Base-by-base conservation (phyloP, 1,284 basidiomycete genomes). In the Cryptococcus jaspeensis region DNA sequence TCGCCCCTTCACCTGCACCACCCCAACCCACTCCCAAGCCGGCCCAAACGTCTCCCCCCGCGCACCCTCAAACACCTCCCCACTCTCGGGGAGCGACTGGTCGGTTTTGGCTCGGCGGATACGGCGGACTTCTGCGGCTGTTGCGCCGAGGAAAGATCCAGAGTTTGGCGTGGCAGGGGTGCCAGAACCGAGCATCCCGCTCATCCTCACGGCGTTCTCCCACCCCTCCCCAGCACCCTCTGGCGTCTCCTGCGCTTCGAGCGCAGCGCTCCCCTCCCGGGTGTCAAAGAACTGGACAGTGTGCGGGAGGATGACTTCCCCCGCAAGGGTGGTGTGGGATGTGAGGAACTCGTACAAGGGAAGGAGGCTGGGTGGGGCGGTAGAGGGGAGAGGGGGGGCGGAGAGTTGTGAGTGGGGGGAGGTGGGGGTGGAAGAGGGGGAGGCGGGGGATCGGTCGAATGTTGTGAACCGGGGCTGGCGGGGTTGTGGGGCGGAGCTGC, bases 11-110 rank as follows among this genome's bases (percentile, higher is more conserved):
- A 69, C 69, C 36, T 63, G 56, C 39, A 47, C 59, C 5, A 61
- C 55, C 12, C 66, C 55, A 25, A 71, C 56, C 69, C 69, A 71
- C 23, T 67, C 63, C 64, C 64, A 70, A 44, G 53, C 56, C 22
- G 61, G 53, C 18, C 61, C 4, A 39, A 50, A 6, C 43, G 57
- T 3, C 40, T 55, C 35, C 44, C 50, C 20, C 13, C 23, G 25
- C 23, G 42, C 15, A 62, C 46, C 46, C 35, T 28, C 18, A 28
- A 32, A 11, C 25, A 52, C 15, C 13, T 32, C 25, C 40, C 23
- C 32, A 20, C 20, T 50, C 36, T 40, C 25, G 22, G 28, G 28
- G 25, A 47, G 6, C 20, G 22, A 28, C 22, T 25, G 4, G 23
- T 20, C 15, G 22, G 3, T 28, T n/a, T 28, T 11, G 25, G n/a